Evolutionary conservation across 2,329 filamentous ascomycete species (phyloP).

Genomic region (Cladosporium sphaerospermum): DNA sequence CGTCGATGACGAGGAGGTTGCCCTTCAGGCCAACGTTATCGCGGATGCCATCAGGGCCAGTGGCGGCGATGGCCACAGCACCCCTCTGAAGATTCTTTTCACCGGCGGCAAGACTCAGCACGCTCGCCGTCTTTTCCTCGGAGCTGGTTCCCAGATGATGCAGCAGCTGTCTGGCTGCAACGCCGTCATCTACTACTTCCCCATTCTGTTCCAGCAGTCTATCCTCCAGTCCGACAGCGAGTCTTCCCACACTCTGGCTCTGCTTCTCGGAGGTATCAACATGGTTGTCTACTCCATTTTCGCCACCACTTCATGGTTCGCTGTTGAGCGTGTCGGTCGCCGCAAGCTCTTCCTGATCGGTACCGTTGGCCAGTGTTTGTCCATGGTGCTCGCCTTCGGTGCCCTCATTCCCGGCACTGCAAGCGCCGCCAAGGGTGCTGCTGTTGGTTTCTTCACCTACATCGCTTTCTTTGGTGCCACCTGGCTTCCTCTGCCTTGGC

Average conservation of each 20-base stretch:
- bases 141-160: constrained; percentile 15
- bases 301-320: constrained; percentile 54
- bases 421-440: constrained; percentile 16
- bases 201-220: constrained; percentile 40
- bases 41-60: constrained; percentile 5
- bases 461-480: constrained; percentile 25
- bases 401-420: constrained; percentile 17
- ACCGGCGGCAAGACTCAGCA: constrained; percentile 9
- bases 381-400: constrained; percentile 43
- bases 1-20: constrained; percentile 6
- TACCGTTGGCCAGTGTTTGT: constrained; percentile 46
- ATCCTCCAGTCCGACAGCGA: constrained; percentile 39
- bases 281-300: constrained; percentile 21
- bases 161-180: constrained; percentile 17
- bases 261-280: constrained; percentile 45
- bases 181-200: constrained; percentile 23
- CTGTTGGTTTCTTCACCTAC: constrained; percentile 27
- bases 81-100: constrained; percentile 4
- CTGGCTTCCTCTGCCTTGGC: constrained; percentile 21
- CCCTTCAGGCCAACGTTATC: constrained; percentile 6
- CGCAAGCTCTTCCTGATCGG: constrained; percentile 37
- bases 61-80: constrained; percentile 5
- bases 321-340: constrained; percentile 55
- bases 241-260: constrained; percentile 52
- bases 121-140: constrained; percentile 3